Evolutionary conservation across 768 basidiomycete species (phyloP).

Genomic region (Hygrophorus russula): DNA sequence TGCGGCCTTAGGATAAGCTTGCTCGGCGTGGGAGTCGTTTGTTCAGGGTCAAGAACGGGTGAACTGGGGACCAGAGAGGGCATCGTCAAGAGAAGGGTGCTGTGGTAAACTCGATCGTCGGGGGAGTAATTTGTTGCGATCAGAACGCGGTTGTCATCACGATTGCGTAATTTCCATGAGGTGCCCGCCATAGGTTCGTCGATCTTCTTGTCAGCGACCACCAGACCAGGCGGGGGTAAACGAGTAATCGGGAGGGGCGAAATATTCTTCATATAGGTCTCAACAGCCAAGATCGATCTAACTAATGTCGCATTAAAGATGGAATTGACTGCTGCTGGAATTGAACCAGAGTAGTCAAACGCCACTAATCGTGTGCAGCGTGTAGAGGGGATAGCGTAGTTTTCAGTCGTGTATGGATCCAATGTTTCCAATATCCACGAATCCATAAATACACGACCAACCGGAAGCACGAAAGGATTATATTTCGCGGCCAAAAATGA

Average conservation of each 20-base stretch:
- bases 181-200: conserved; percentile 30
- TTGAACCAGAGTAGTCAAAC: conserved; percentile 77
- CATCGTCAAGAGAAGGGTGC: conserved; percentile 37
- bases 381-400: conserved; percentile 90
- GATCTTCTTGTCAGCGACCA: conserved; percentile 41
- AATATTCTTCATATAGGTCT: conserved; percentile 56
- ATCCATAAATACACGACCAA: conserved; percentile 78
- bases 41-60: conserved; percentile 15
- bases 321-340: conserved; percentile 77
- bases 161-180: conserved; percentile 52
- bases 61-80: conserved; percentile 8
- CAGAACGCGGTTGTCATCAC: conserved; percentile 47
- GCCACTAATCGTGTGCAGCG: conserved; percentile 76
- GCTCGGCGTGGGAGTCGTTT: conserved; percentile 26
- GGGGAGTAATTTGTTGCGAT: conserved; percentile 44
- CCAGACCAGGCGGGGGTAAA: conserved; percentile 53
- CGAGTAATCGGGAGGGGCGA: conserved; percentile 59
- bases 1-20: background rate
- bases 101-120: conserved; percentile 38
- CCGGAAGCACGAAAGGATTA: conserved; percentile 63
- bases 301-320: conserved; percentile 76
- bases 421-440: conserved; percentile 96
- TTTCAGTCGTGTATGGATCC: conserved; percentile 90
- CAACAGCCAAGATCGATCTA: conserved; percentile 59
- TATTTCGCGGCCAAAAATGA: conserved; percentile 54